Evolutionary conservation across 2,329 filamentous ascomycete species (phyloP), one percentile per base, ranked within the genome.

Genomic region (Colletotrichum horii): DNA sequence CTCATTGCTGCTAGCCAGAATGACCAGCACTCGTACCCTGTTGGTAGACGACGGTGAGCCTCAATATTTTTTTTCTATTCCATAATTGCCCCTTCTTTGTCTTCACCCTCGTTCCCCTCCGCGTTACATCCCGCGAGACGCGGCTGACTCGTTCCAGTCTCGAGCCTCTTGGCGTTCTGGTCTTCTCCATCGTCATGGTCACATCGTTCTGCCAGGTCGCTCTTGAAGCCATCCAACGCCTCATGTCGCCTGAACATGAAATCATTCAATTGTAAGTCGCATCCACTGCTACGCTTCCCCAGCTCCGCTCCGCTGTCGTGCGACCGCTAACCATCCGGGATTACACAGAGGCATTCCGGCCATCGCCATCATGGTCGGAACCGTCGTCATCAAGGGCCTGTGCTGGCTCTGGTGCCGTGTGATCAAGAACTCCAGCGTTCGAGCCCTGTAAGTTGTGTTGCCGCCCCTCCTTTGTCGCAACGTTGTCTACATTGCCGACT

Each of bases 321-420:
- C 74, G 19, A 75, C 60, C 78, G 71, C 36, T 36, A 12, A 73
- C 56, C 32, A 6, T 48, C 19, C 28, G 66, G 34, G 14, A 28
- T 71, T 32, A 22, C 86, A 70, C 24, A 87, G 85, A 19, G 91
- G 93, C 1, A 80, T 93, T 19, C 91, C 95, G 0, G 94, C 95
- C 7, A 92, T 97, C 73, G 86, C 87, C 65, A 96, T 97, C 82
- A 97, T 98, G 95, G 85, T 93, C 7, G 88, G 90, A 52, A 98
- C 96, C 0, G 94, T 98, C 52, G 83, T 96, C 58, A 93, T 98
- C 83, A 98, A 98, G 83, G 92, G 94, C 24, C 85, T 91, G 12
- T 96, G 94, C 84, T 98, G 95, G 94, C 81, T 97, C 52, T 98
- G 94, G 94, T 98, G 95, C 82, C 94, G 95, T 8, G 84, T 97